Base-by-base conservation (phyloP, 306 rosid genomes). In the Lathyrus sativus region DNA sequence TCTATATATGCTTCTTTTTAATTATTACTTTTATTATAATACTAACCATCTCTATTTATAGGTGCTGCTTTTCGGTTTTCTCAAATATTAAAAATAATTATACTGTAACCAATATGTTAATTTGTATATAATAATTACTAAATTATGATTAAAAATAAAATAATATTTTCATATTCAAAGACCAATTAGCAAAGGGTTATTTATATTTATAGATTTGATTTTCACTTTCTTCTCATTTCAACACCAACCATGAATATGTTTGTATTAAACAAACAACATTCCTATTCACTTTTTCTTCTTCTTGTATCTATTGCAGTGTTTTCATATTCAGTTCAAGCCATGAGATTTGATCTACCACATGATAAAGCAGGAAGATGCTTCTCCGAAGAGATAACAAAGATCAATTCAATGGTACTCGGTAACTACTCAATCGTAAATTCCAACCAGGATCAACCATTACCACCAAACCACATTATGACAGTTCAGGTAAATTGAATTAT, bases 311-410 rank as follows among this genome's bases (percentile, higher is more conserved):
- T 72, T 6, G 89, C 85, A 62, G 15, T 85, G 5, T 56, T 88
- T 22, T 63, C 63, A 13, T 70, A 33, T 58, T 43, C 74, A 41
- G 76, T 82, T 26, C 70, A 87, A 67, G 78, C 96, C 13, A 74
- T 91, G 12, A 89, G 81, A 38, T 91, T 91, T 76, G 93, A 91
- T 33, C 59, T 91, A 53, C 68, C 61, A 70, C 74, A 85, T 42
- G 87, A 82, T 7, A 77, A 19, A 55, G 1, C 72, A 18, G 59
- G 76, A 67, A 87, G 84, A 74, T 91, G 97, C 81, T 38, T 88
- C 65, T 14, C 87, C 5, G 93, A 91, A 71, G 87, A 88, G 43
- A 72, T 87, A 0, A 79, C 71, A 65, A 68, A 6, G 68, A n/a
- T n/a, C 7, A 76, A 83, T 50, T 65, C 91, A 43, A 70, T 91